Percentiles rank a stretch among this genome's conserved stretches.
Conservation (phyloP, 257 asterid species). For the Solanum tacnaense region DNA sequence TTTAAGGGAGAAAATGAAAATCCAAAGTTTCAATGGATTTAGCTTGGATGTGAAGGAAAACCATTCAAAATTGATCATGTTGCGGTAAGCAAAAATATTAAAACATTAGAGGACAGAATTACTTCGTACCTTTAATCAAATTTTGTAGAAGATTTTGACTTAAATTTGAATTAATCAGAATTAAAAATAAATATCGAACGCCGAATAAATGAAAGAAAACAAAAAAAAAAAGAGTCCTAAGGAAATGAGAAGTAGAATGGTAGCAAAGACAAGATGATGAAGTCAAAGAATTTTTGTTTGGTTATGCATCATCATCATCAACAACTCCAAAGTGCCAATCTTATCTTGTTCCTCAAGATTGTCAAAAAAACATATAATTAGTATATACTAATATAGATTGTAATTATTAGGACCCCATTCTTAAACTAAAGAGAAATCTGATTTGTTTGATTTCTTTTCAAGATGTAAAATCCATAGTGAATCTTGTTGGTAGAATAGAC, state of each 20-base stretch:
- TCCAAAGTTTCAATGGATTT: neutral
- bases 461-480: neutral
- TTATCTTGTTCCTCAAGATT: constrained; percentile 8
- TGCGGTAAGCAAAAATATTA: neutral
- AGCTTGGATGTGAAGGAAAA: neutral
- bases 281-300: neutral
- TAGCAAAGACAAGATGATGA: neutral
- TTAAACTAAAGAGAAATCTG: neutral
- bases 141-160: neutral
- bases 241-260: neutral
- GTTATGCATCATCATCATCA: neutral
- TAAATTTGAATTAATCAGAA: neutral
- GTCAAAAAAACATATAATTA: neutral
- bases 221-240: neutral
- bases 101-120: neutral
- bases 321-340: neutral
- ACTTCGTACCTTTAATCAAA: neutral
- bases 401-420: neutral
- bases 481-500: neutral
- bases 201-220: too few relatives aligned
- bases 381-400: neutral
- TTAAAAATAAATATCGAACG: neutral
- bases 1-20: neutral
- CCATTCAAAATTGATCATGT: neutral
- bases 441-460: neutral